Conservation (phyloP, 768 basidiomycete genomes). For the Ephemerocybe angulata region DNA sequence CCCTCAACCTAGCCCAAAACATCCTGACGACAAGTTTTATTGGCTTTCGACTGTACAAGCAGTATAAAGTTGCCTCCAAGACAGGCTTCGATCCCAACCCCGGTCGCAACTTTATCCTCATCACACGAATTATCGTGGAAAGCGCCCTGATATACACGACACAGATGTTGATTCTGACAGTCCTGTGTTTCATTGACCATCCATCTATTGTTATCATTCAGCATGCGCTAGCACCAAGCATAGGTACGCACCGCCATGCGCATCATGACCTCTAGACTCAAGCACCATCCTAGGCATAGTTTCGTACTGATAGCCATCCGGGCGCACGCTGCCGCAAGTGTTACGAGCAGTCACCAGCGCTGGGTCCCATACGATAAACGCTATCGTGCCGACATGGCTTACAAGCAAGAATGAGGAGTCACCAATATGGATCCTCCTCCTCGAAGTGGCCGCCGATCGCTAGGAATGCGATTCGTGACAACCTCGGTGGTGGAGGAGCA, state of each 20-base stretch:
- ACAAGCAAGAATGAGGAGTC: not conserved
- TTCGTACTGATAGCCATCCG: slow-evolving; percentile 5
- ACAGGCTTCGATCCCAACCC: slow-evolving; percentile 3
- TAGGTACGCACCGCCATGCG: slow-evolving; percentile 18
- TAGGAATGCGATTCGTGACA: not conserved
- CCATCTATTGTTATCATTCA: slow-evolving; percentile 26
- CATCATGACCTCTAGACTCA: too few relatives aligned
- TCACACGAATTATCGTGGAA: slow-evolving; percentile 29
- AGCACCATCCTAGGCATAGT: slow-evolving; percentile 5
- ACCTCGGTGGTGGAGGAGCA: not conserved
- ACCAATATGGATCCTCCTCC: not conserved
- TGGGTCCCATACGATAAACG: not conserved
- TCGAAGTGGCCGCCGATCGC: not conserved
- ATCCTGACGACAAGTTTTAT: slow-evolving; percentile 9
- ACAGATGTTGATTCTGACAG: slow-evolving; percentile 24
- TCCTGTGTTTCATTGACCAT: slow-evolving; percentile 22
- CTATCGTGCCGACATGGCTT: slow-evolving; percentile 2
- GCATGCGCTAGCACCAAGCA: slow-evolving; percentile 25
- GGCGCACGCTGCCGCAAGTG: not conserved
- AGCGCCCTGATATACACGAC: slow-evolving; percentile 31
- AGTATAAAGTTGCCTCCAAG: slow-evolving; percentile 3
- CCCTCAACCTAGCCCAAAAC: slow-evolving; percentile 10
- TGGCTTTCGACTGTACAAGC: slow-evolving; percentile 8
- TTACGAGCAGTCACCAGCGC: not conserved
- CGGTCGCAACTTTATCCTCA: slow-evolving; percentile 13